phyloP scores from a whole-genome alignment of 2,329 filamentous ascomycete genomes.

The Paecilomyces fulvus region DNA sequence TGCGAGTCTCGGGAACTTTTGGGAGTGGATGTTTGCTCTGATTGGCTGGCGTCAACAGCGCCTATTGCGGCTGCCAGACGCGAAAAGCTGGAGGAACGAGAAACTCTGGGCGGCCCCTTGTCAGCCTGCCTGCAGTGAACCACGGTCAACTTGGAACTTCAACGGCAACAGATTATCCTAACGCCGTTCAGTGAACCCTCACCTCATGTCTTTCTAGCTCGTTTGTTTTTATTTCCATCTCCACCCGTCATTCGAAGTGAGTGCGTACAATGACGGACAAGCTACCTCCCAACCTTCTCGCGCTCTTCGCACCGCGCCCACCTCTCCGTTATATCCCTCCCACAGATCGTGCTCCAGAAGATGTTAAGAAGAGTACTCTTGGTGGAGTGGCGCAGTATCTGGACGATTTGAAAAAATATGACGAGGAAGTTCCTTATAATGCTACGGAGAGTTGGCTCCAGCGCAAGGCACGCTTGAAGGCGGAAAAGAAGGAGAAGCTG shows the following conservation, averaged over 20 bases:
- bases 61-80: neutral
- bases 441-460: conserved; percentile 93
- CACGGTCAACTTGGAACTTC: conserved; percentile 3
- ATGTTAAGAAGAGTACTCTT: conserved; percentile 66
- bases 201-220: conserved; percentile 7
- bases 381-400: conserved; percentile 68
- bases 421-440: conserved; percentile 64
- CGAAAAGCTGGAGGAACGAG: neutral
- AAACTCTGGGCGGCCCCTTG: neutral
- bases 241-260: conserved; percentile 12
- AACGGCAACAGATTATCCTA: conserved; percentile 4
- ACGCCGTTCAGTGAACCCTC: conserved; percentile 9
- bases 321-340: conserved; percentile 83
- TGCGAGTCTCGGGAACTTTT: conserved; percentile 17
- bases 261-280: conserved; percentile 76
- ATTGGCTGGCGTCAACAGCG: neutral
- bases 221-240: conserved; percentile 8
- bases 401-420: conserved; percentile 65
- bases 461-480: conserved; percentile 70
- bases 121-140: conserved; percentile 6
- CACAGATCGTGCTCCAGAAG: conserved; percentile 71
- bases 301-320: conserved; percentile 90
- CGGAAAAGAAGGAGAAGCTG: conserved; percentile 65
- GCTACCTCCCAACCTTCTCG: conserved; percentile 82
- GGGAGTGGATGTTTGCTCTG: conserved; percentile 1